Evolutionary conservation across 1,284 basidiomycete species (phyloP).

Genomic region (Fereydounia khargensis): DNA sequence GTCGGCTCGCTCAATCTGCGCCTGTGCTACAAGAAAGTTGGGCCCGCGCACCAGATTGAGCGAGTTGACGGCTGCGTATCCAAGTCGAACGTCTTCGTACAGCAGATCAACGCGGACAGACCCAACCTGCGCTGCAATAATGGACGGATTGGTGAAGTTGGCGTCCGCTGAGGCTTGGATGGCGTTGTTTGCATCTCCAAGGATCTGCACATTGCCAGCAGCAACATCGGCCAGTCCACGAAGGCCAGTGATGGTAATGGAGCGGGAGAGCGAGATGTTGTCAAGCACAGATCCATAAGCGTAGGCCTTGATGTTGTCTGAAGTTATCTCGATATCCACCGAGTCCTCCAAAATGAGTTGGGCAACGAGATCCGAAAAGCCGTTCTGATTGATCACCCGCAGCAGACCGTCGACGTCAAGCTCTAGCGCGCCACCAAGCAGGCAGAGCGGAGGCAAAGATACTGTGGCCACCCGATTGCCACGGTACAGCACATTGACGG

Average conservation of each 20-base stretch:
- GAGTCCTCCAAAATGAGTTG: constrained; percentile 69
- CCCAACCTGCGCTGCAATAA: too few relatives aligned
- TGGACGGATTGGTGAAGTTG: too few relatives aligned
- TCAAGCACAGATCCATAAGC: constrained; percentile 72
- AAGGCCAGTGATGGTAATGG: constrained; percentile 70
- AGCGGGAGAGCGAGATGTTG: constrained; percentile 67
- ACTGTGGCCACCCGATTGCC: constrained; percentile 70
- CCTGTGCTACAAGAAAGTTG: too few relatives aligned
- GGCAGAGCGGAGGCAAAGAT: constrained; percentile 69
- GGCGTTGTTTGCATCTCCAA: constrained; percentile 67
- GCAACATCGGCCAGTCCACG: constrained; percentile 65
- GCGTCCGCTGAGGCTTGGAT: constrained; percentile 68
- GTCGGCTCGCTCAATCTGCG: too few relatives aligned
- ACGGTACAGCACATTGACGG: constrained; percentile 66
- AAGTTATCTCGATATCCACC: constrained; percentile 72
- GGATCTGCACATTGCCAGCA: constrained; percentile 66
- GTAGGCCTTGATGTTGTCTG: constrained; percentile 65
- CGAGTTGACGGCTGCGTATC: constrained; percentile 59
- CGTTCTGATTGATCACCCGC: constrained; percentile 51
- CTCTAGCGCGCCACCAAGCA: constrained; percentile 70
- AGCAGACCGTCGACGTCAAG: constrained; percentile 61
- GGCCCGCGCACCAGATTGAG: constrained; percentile 63
- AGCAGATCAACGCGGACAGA: too few relatives aligned
- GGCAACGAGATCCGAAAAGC: constrained; percentile 69
- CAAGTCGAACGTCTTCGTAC: constrained; percentile 62